Conservation (phyloP, 441 rosid genomes). For the Adansonia rubrostipa region DNA sequence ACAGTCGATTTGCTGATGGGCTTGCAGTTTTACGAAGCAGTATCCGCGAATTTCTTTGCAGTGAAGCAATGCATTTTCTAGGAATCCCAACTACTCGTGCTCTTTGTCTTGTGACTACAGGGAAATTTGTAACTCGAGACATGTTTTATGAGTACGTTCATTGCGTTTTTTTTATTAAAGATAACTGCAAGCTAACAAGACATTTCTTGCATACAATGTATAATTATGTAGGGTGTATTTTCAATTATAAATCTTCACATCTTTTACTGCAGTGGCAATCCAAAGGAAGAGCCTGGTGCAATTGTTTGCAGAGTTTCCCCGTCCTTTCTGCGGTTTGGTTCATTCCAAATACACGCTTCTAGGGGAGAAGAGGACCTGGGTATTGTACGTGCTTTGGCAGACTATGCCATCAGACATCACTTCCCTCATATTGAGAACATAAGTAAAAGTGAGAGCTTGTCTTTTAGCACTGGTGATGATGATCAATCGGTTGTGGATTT, state of each 20-base stretch:
- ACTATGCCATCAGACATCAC: slow-evolving; percentile 89
- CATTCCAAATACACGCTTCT: slow-evolving; percentile 87
- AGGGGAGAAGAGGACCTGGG: slow-evolving; percentile 90
- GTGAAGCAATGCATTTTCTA: slow-evolving; percentile 87
- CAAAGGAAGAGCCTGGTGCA: slow-evolving; percentile 98
- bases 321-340: slow-evolving; percentile 93
- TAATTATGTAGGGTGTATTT: slow-evolving; percentile 6
- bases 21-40: slow-evolving; percentile 96
- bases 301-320: slow-evolving; percentile 90
- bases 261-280: slow-evolving; percentile 73
- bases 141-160: slow-evolving; percentile 94
- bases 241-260: slow-evolving; percentile 24
- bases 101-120: slow-evolving; percentile 88
- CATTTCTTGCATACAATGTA: not conserved
- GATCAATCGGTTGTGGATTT: slow-evolving; percentile 87
- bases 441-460: slow-evolving; percentile 78
- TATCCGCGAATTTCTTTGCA: slow-evolving; percentile 91
- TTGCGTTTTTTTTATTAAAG: not conserved
- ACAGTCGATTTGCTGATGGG: slow-evolving; percentile 98
- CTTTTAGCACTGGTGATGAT: slow-evolving; percentile 78
- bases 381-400: slow-evolving; percentile 77
- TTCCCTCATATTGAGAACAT: slow-evolving; percentile 87
- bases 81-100: slow-evolving; percentile 99
- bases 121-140: slow-evolving; percentile 90
- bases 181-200: not conserved